Percentiles rank a stretch among this genome's conserved stretches.
Evolutionary conservation across 2,329 filamentous ascomycete species (phyloP).

Genomic region (Rhinocladiella similis): DNA sequence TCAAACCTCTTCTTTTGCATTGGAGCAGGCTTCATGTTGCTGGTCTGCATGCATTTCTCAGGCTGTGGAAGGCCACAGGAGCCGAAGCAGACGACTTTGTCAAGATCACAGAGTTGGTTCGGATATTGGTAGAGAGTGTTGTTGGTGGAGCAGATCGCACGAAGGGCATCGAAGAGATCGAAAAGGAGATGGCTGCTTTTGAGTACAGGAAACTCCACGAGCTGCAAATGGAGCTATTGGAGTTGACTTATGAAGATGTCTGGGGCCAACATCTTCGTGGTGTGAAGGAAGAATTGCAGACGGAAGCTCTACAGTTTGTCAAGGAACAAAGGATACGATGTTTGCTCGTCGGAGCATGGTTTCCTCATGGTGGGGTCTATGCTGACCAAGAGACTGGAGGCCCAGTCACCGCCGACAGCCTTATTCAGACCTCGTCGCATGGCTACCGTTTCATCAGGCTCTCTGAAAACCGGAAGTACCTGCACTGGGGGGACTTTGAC

Average conservation of each 20-base stretch:
- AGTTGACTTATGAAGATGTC: slow-evolving; percentile 87
- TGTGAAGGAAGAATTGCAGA: slow-evolving; percentile 85
- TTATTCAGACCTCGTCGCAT: slow-evolving; percentile 44
- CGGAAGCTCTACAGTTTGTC: slow-evolving; percentile 92
- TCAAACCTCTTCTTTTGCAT: slow-evolving; percentile 83
- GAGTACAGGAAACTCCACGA: slow-evolving; percentile 76
- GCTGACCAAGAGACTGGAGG: slow-evolving; percentile 40
- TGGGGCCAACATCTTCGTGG: slow-evolving; percentile 90
- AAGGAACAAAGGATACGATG: slow-evolving; percentile 95
- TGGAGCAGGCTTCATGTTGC: slow-evolving; percentile 90
- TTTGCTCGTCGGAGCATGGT: slow-evolving; percentile 87
- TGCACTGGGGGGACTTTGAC: slow-evolving; percentile 87
- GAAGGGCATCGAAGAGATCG: slow-evolving; percentile 81
- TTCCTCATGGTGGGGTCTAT: slow-evolving; percentile 58
- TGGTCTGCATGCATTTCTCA: slow-evolving; percentile 81
- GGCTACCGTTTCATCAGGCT: slow-evolving; percentile 82
- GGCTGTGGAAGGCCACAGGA: slow-evolving; percentile 87
- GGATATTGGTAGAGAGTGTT: slow-evolving; percentile 86
- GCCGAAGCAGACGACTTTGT: slow-evolving; percentile 85
- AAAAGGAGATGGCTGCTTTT: slow-evolving; percentile 83
- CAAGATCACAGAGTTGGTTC: slow-evolving; percentile 87
- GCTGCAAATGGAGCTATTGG: slow-evolving; percentile 89
- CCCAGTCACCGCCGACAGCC: slow-evolving; percentile 39
- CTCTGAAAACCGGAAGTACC: slow-evolving; percentile 84
- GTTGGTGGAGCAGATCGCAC: slow-evolving; percentile 78